A percentile compares a stretch with the other conserved stretches of the same genome.
Conservation (phyloP, 108 stramenopile genomes). For the Chaetoceros tenuissimus region DNA sequence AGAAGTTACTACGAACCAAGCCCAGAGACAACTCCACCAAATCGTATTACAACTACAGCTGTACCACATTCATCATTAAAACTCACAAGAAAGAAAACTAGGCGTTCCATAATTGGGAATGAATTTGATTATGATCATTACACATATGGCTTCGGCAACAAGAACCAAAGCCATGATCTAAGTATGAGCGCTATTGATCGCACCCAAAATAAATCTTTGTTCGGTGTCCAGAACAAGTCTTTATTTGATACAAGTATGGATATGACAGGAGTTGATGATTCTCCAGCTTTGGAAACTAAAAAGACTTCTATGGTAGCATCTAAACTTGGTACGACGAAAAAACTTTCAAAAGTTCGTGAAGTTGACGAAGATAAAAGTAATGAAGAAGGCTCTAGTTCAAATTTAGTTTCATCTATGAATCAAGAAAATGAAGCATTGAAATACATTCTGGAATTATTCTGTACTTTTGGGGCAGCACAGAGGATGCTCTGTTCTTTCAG, state of each 20-base stretch:
- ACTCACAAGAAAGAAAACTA: not conserved
- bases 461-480: constrained; percentile 51
- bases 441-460: constrained; percentile 44
- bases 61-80: not conserved
- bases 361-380: not conserved
- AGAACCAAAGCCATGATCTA: not conserved
- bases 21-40: constrained; percentile 8
- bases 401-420: not conserved
- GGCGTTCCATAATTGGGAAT: not conserved
- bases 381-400: not conserved
- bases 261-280: not conserved
- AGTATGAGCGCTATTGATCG: constrained; percentile 5
- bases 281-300: not conserved
- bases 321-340: not conserved
- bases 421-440: constrained; percentile 16
- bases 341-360: not conserved
- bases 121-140: too few species aligned
- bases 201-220: not conserved
- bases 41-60: not conserved
- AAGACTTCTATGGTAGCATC: not conserved
- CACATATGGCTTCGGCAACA: constrained; percentile 2
- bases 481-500: constrained; percentile 58
- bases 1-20: constrained; percentile 29
- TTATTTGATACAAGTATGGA: not conserved
- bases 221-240: not conserved